Conservation (phyloP, 768 basidiomycete genomes). For the Suillus bovinus region DNA sequence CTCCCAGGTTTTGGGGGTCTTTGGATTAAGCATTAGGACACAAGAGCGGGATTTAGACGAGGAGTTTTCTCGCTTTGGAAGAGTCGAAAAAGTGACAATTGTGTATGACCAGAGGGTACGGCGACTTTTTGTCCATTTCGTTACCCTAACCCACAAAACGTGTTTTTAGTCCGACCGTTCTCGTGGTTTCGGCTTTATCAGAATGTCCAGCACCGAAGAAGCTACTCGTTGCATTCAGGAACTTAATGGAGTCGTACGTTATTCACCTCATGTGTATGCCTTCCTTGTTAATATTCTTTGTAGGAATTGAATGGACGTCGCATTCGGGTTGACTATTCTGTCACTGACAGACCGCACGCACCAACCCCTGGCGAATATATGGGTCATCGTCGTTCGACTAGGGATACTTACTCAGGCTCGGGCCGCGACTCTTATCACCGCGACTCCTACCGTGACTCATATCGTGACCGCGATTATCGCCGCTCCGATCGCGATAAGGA, state of each 20-base stretch:
- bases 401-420: conserved; percentile 43
- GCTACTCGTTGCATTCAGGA: conserved; percentile 86
- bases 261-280: neutral
- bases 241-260: conserved; percentile 86
- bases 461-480: conserved; percentile 46
- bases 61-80: conserved; percentile 86
- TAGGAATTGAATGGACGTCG: conserved; percentile 94
- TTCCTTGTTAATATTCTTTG: conserved; percentile 11
- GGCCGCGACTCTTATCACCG: conserved; percentile 48
- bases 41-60: conserved; percentile 93
- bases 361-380: conserved; percentile 98
- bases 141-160: conserved; percentile 23
- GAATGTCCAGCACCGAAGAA: conserved; percentile 88
- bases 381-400: conserved; percentile 74
- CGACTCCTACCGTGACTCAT: conserved; percentile 44
- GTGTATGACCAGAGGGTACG: conserved; percentile 96
- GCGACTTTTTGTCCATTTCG: conserved; percentile 4
- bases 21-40: conserved; percentile 95
- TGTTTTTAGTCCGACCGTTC: conserved; percentile 80
- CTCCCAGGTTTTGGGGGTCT: conserved; percentile 91
- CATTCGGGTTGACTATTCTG: conserved; percentile 96
- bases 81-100: conserved; percentile 93
- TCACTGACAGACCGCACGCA: conserved; percentile 90
- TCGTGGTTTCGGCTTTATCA: conserved; percentile 97
- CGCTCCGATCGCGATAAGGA: conserved; percentile 48